Percentiles rank a stretch among this genome's conserved stretches.
Evolutionary conservation across 805 yeast species (phyloP).

Genomic region (Maudiozyma barnettii): DNA sequence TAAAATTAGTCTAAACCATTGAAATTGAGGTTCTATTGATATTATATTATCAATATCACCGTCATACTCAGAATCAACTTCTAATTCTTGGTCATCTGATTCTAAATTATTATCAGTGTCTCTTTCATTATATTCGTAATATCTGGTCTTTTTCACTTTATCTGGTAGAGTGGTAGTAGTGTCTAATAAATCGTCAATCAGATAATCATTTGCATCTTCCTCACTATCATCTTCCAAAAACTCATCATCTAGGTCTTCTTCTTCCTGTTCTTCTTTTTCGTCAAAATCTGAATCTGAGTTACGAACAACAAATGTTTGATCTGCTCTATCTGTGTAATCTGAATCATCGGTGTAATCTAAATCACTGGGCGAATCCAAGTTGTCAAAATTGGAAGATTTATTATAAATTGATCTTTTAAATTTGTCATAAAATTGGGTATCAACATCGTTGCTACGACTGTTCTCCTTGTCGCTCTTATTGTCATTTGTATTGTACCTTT

Average conservation of each 20-base stretch:
- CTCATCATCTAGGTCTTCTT: slow-evolving; percentile 13
- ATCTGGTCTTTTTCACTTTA: too few species aligned
- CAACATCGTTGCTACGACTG: neutral
- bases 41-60: neutral
- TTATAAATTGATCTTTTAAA: slow-evolving; percentile 2
- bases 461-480: neutral
- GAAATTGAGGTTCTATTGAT: neutral
- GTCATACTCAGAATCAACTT: neutral
- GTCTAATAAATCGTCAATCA: slow-evolving; percentile 4
- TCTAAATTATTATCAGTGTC: neutral
- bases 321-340: slow-evolving; percentile 7
- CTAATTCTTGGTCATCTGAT: slow-evolving; percentile 4
- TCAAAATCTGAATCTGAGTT: neutral
- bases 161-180: neutral
- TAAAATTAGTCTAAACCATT: slow-evolving; percentile 2
- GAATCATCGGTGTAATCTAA: slow-evolving; percentile 4
- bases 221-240: slow-evolving; percentile 10
- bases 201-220: slow-evolving; percentile 5
- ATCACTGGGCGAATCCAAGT: neutral
- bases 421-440: neutral
- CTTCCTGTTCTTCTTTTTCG: slow-evolving; percentile 11
- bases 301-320: slow-evolving; percentile 3
- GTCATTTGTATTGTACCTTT: neutral
- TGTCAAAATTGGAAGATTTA: neutral
- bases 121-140: too few species aligned